A percentile compares a stretch with the other conserved stretches of the same genome.
Conservation (phyloP, 2,329 filamentous ascomycete species). For the Colletotrichum orchidophilum region DNA sequence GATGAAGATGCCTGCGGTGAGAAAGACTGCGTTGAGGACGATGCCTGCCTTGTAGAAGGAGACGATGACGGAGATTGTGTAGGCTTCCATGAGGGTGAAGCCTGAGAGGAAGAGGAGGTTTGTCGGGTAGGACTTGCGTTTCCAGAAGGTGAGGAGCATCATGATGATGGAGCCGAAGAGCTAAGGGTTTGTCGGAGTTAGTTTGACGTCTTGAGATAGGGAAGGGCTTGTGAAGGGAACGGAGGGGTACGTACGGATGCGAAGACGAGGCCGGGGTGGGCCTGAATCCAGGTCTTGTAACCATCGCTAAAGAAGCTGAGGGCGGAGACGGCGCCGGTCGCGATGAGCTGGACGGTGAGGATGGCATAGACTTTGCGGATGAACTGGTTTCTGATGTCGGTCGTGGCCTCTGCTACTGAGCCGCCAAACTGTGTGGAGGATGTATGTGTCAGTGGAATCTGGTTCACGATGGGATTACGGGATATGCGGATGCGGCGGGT, state of each 20-base stretch:
- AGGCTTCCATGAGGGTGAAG: constrained; percentile 93
- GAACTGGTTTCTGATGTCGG: constrained; percentile 97
- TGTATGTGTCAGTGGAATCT: constrained; percentile 20
- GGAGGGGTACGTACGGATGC: constrained; percentile 66
- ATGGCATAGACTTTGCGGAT: constrained; percentile 98
- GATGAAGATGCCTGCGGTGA: constrained; percentile 86
- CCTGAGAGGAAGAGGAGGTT: constrained; percentile 92
- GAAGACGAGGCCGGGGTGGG: constrained; percentile 85
- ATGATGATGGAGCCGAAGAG: constrained; percentile 85
- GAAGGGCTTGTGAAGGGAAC: neutral
- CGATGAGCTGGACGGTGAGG: constrained; percentile 91
- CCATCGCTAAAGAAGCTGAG: constrained; percentile 83
- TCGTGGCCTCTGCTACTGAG: constrained; percentile 89
- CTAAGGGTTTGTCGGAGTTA: constrained; percentile 46
- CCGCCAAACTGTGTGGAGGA: constrained; percentile 87
- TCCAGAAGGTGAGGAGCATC: constrained; percentile 92
- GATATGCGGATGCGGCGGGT: neutral
- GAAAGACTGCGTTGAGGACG: constrained; percentile 88
- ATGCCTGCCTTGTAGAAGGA: constrained; percentile 87
- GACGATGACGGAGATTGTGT: constrained; percentile 90
- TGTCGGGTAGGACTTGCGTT: constrained; percentile 92
- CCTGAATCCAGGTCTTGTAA: constrained; percentile 90
- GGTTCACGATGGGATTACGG: neutral
- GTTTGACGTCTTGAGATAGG: neutral
- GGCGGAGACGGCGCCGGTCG: constrained; percentile 81